Percentiles rank a stretch among this genome's conserved stretches.
phyloP scores from a whole-genome alignment of 768 basidiomycete genomes.

The Hypholoma sublateritium region DNA sequence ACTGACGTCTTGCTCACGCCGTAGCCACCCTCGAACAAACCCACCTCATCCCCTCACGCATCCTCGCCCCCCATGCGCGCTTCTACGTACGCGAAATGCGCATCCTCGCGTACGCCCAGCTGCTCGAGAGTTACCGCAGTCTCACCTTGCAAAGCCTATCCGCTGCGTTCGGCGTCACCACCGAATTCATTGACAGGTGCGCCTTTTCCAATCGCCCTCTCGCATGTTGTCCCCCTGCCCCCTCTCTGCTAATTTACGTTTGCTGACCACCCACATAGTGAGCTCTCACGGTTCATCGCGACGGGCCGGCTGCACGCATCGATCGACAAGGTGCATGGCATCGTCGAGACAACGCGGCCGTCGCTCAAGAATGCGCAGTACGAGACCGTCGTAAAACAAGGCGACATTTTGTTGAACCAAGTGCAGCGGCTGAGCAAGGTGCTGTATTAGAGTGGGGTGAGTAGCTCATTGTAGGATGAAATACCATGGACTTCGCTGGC shows the following conservation, averaged over 20 bases:
- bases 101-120: conserved; percentile 87
- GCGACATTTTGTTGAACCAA: conserved; percentile 84
- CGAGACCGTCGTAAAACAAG: conserved; percentile 90
- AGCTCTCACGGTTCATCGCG: conserved; percentile 91
- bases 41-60: conserved; percentile 82
- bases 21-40: conserved; percentile 86
- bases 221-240: conserved; percentile 33
- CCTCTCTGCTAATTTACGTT: background rate
- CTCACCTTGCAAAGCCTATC: conserved; percentile 87
- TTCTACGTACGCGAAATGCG: conserved; percentile 96
- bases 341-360: conserved; percentile 87
- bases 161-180: conserved; percentile 85
- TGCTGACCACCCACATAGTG: conserved; percentile 44
- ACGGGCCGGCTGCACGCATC: conserved; percentile 80
- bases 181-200: conserved; percentile 84
- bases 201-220: no score
- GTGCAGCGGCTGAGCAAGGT: conserved; percentile 91
- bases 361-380: conserved; percentile 78
- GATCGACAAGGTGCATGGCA: conserved; percentile 93
- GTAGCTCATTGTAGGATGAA: background rate
- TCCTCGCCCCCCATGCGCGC: conserved; percentile 82
- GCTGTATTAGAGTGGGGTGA: conserved; percentile 41
- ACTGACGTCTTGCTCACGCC: background rate
- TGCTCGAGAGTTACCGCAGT: conserved; percentile 89
- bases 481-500: background rate